phyloP scores from a whole-genome alignment of 257 asterid species.

The Parsonsia alboflavescens region DNA sequence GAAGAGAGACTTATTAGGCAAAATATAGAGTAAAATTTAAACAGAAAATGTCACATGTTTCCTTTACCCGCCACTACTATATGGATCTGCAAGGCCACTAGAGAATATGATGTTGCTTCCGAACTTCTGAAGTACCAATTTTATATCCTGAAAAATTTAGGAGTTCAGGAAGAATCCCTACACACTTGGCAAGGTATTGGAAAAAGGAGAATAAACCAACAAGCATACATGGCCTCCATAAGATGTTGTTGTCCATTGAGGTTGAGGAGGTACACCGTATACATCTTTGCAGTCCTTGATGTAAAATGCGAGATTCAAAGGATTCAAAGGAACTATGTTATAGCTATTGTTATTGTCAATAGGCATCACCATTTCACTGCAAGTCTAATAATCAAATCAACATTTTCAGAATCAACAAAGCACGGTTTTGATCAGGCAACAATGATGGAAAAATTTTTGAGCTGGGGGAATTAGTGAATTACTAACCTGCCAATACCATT shows the following conservation, averaged over 20 bases:
- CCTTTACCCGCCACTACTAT: conserved; percentile 40
- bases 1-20: background rate
- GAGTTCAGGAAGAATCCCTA: background rate
- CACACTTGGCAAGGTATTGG: background rate
- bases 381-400: conserved; percentile 3
- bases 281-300: conserved; percentile 13
- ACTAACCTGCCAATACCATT: conserved; percentile 69
- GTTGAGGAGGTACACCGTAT: conserved; percentile 25
- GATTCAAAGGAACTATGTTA: conserved; percentile 28
- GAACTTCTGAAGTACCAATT: conserved; percentile 29
- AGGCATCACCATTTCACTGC: conserved; percentile 14
- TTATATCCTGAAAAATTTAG: conserved; percentile 33
- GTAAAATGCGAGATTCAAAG: conserved; percentile 21
- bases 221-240: conserved; percentile 49
- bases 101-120: conserved; percentile 49
- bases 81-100: conserved; percentile 44
- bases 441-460: background rate
- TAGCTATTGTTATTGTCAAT: conserved; percentile 25
- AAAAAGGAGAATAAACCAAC: background rate
- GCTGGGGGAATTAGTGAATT: background rate
- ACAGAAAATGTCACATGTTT: background rate
- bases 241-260: conserved; percentile 35
- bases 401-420: background rate
- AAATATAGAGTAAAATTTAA: background rate
- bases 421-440: background rate